phyloP scores from a whole-genome alignment of 768 basidiomycete genomes.

The Suillus spraguei region DNA sequence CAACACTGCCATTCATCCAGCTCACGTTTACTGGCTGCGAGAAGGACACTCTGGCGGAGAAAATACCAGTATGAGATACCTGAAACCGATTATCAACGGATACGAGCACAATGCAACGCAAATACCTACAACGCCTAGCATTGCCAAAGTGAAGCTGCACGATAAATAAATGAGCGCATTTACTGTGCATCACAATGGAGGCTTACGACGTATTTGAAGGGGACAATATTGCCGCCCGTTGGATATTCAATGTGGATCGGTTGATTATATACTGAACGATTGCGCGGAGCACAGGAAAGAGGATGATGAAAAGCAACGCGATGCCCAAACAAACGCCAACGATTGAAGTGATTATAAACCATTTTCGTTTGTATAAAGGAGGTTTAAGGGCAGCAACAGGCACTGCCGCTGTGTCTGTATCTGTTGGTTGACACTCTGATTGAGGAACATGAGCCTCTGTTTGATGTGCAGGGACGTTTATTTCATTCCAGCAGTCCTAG shows the following conservation, averaged over 20 bases:
- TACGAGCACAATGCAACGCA: neutral
- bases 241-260: slow-evolving; percentile 52
- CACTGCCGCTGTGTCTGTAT: slow-evolving; percentile 5
- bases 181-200: too few species aligned
- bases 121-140: slow-evolving; percentile 55
- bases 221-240: slow-evolving; percentile 50
- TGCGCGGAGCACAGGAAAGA: slow-evolving; percentile 69
- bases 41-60: slow-evolving; percentile 65
- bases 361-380: slow-evolving; percentile 62
- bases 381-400: slow-evolving; percentile 18
- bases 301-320: slow-evolving; percentile 63
- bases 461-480: neutral
- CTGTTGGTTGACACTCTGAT: neutral
- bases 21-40: slow-evolving; percentile 56
- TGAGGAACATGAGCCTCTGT: neutral
- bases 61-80: slow-evolving; percentile 69
- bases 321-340: slow-evolving; percentile 56
- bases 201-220: slow-evolving; percentile 61
- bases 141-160: slow-evolving; percentile 50
- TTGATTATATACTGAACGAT: slow-evolving; percentile 69
- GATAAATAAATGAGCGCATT: slow-evolving; percentile 10
- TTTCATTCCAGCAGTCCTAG: slow-evolving; percentile 14
- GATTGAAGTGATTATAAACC: slow-evolving; percentile 62
- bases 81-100: slow-evolving; percentile 23
- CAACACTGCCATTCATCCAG: slow-evolving; percentile 55